Base-by-base conservation (phyloP, 768 basidiomycete species). In the Mycena epipterygia region DNA sequence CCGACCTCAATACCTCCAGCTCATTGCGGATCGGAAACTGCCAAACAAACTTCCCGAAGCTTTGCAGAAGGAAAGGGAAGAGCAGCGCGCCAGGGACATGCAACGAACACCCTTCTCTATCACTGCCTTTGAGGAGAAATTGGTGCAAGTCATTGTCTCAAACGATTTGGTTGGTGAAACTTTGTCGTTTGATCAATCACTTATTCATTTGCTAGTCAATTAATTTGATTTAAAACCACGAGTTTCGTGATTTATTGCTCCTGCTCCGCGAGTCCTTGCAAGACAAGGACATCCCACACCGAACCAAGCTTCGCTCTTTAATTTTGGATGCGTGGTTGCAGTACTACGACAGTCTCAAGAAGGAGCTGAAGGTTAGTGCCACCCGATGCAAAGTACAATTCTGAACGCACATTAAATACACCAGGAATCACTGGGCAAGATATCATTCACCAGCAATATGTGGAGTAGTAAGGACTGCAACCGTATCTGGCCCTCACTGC, bases 241-340 rank as follows among this genome's bases (percentile, higher is more conserved):
- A 79, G 35, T 81, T 81, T 55, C 33, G 74, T 8, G 51, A 72
- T 33, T 74, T 81, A 7, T 63, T 81, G 19, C 70, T 77, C 17
- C 57, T 78, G 16, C 66, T 81, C 19, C 48, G 60, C 23, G 65
- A 75, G 21, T 73, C 78, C 19, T 66, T 80, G 29, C 29, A 59
- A 25, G 76, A 80, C 25, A 37, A 61, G 0, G 76, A 79, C 35
- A 77, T 81, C 29, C 80, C 78, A 30, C 73, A 74, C 39, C 53
- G 72, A 25, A 77, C 75, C 3, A 76, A 77, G 53, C 56, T 79
- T 30, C 57, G 62, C 0, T 59, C 70, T 21, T 37, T 66, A 29
- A 71, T 81, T 27, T 64, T 77, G 30, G 59, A 75, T 25, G 75
- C 75, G 8, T 80, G 76, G 74, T 19, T 55, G 41, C 25, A 71